A percentile compares a stretch with the other conserved stretches of the same genome.
These are phyloP conservation scores for Microascus cirrosus DNA, from an alignment of 2,329 filamentous ascomycete genomes.

Conservation along the genomic window DNA sequence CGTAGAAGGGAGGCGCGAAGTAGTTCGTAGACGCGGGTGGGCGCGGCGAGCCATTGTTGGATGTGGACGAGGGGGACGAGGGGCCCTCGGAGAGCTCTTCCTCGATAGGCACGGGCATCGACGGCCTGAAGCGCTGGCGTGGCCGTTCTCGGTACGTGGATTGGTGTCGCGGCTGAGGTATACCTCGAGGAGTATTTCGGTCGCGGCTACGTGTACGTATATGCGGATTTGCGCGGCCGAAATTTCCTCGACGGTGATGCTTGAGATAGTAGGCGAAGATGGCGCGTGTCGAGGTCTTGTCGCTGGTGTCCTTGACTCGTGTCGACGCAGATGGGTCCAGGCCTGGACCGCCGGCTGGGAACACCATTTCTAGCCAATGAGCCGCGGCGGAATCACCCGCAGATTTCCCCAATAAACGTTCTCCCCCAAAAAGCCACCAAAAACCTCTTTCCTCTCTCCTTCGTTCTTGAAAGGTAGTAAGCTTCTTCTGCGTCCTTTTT, in stretches of 20 bases:
- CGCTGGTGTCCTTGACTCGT: neutral
- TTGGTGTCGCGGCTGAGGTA: neutral
- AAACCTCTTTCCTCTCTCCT: neutral
- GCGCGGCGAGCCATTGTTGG: neutral
- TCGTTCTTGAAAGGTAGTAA: no score
- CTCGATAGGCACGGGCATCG: neutral
- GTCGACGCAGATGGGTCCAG: no score
- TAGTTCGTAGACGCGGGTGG: conserved; percentile 26
- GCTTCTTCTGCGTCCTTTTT: no score
- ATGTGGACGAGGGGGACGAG: neutral
- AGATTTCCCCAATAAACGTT: neutral
- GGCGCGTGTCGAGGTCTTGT: neutral
- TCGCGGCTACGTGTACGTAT: neutral
- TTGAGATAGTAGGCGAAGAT: neutral
- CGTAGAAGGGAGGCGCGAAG: conserved; percentile 84
- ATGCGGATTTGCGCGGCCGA: neutral
- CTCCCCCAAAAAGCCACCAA: neutral
- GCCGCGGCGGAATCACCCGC: neutral
- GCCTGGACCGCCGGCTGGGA: neutral
- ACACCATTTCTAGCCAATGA: neutral
- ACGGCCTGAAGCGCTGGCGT: neutral
- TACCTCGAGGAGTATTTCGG: neutral
- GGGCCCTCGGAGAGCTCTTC: neutral
- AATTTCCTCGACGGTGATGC: neutral
- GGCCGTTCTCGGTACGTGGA: neutral